Conservation (phyloP, 1,284 basidiomycete species). For the Puccinia hordei region DNA sequence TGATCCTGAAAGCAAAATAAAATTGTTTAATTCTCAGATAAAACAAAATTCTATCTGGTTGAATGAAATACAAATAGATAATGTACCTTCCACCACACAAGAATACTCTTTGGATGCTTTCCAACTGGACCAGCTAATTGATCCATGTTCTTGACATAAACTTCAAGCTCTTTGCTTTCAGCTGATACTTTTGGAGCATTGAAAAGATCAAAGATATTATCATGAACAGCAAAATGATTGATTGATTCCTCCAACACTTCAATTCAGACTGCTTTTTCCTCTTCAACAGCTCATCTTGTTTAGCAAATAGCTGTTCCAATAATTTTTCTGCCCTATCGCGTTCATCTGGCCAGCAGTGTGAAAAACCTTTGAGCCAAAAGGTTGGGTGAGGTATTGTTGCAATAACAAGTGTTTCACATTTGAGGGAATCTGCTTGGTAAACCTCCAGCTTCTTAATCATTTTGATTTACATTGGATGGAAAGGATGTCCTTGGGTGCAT, state of each 20-base stretch:
- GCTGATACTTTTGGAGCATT: neutral
- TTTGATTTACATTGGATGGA: neutral
- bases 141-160: conserved; percentile 15
- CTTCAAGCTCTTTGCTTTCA: neutral
- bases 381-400: conserved; percentile 9
- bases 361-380: neutral
- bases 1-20: neutral
- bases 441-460: neutral
- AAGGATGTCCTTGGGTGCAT: neutral
- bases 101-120: neutral
- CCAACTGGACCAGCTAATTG: neutral
- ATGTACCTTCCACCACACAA: conserved; percentile 4
- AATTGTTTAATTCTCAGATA: neutral
- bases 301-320: neutral
- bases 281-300: neutral
- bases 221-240: neutral
- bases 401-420: conserved; percentile 7
- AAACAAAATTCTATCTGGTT: neutral
- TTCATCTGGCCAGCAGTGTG: conserved; percentile 14
- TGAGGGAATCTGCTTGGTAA: conserved; percentile 2
- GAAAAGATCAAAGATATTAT: conserved; percentile 2
- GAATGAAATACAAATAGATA: neutral
- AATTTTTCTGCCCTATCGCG: neutral
- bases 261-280: neutral
- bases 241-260: neutral